Evolutionary conservation across 352 stramenopile genomes (phyloP).

Genomic region (Pythium aquatile): DNA sequence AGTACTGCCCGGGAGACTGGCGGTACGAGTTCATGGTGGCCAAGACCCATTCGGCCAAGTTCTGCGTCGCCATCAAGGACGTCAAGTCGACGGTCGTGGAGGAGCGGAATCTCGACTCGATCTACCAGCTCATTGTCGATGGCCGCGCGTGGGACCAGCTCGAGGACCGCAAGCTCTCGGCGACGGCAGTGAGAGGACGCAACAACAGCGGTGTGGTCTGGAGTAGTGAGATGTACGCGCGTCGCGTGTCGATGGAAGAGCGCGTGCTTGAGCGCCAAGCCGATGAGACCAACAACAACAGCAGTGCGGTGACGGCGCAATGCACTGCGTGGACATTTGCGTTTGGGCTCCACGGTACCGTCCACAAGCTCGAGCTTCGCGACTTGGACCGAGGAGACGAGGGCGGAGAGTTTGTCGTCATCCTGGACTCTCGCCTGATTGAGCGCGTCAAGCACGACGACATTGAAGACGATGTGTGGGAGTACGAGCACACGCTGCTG

Average conservation of each 20-base stretch:
- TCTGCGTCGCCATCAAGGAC: conserved; percentile 72
- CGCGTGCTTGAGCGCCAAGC: conserved; percentile 33
- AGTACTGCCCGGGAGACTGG: conserved; percentile 72
- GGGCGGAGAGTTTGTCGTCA: conserved; percentile 71
- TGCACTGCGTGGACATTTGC: conserved; percentile 80
- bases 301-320: conserved; percentile 31
- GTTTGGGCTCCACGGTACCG: conserved; percentile 66
- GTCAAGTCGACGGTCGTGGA: conserved; percentile 71
- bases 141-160: conserved; percentile 67
- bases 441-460: conserved; percentile 58
- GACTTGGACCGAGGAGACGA: conserved; percentile 68
- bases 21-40: conserved; percentile 69
- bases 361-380: conserved; percentile 77
- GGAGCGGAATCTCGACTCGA: conserved; percentile 57
- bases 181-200: conserved; percentile 11
- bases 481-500: conserved; percentile 70
- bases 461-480: conserved; percentile 63
- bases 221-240: conserved; percentile 79
- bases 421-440: conserved; percentile 68
- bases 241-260: conserved; percentile 55
- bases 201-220: conserved; percentile 47
- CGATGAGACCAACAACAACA: conserved; percentile 30
- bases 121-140: conserved; percentile 74
- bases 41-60: conserved; percentile 33
- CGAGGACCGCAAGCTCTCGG: conserved; percentile 46